Percentiles rank a stretch among this genome's conserved stretches.
Evolutionary conservation across 495 filamentous ascomycete species (phyloP).

Genomic region (Entonaema liquescens): DNA sequence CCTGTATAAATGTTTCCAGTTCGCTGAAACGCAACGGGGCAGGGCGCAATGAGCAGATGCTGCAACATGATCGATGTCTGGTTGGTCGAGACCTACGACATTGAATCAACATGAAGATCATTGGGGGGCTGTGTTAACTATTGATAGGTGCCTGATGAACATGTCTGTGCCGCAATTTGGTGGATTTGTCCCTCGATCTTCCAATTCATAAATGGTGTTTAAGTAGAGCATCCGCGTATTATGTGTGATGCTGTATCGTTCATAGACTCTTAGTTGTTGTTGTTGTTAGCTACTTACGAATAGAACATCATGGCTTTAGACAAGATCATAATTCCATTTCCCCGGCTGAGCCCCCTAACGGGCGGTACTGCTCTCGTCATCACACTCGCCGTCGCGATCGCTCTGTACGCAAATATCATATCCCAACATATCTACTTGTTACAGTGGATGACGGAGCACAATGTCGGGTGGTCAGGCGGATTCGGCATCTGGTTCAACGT

Average conservation of each 20-base stretch:
- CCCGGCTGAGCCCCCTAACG: not conserved
- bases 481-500: not conserved
- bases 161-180: not conserved
- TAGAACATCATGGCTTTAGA: not conserved
- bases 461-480: not conserved
- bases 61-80: not conserved
- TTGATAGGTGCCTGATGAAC: not conserved
- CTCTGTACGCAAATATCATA: not conserved
- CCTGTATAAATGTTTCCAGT: no score
- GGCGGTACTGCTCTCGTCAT: not conserved
- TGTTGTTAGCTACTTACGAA: no score
- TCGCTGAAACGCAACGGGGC: no score
- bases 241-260: no score
- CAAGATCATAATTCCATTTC: not conserved
- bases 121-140: not conserved
- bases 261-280: no score
- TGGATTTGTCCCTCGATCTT: no score
- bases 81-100: not conserved
- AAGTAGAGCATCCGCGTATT: no score
- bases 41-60: not conserved
- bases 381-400: not conserved
- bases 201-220: no score
- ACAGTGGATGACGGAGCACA: not conserved
- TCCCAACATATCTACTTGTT: not conserved
- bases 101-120: not conserved